A percentile compares a stretch with the other conserved stretches of the same genome.
phyloP scores from a whole-genome alignment of 305 asterid genomes.

The Fraxinus angustifolia region DNA sequence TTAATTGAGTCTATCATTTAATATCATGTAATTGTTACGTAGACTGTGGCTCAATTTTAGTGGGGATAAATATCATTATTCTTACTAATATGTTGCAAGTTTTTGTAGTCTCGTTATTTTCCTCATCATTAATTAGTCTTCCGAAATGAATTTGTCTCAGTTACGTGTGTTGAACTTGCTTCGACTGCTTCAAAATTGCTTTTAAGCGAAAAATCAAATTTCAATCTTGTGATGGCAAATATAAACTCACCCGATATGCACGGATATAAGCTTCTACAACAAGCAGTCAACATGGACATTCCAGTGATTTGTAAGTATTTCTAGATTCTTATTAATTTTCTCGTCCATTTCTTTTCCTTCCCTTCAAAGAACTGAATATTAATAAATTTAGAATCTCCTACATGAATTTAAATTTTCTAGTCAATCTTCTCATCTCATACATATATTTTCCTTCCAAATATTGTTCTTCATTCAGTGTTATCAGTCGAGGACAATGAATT shows the following conservation, averaged over 20 bases:
- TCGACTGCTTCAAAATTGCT: conserved; percentile 34
- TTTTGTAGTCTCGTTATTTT: background rate
- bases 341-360: background rate
- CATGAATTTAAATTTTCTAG: background rate
- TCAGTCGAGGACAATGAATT: conserved; percentile 27
- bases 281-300: conserved; percentile 27
- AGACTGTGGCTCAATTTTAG: too few species aligned
- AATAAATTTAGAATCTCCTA: background rate
- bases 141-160: conserved; percentile 18
- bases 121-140: background rate
- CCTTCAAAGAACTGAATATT: background rate
- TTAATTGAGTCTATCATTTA: too few species aligned
- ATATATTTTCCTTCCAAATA: background rate
- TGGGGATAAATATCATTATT: too few species aligned
- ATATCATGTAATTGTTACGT: too few species aligned
- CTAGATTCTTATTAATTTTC: background rate
- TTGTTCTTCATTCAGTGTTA: conserved; percentile 27
- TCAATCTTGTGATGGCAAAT: conserved; percentile 39
- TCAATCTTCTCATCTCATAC: background rate
- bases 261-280: conserved; percentile 37
- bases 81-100: background rate
- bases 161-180: conserved; percentile 35
- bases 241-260: conserved; percentile 44
- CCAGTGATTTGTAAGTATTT: conserved; percentile 35
- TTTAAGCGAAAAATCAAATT: conserved; percentile 27